Evolutionary conservation across 257 asterid species (phyloP), one percentile per base, ranked within the genome.

Genomic region (Anisodus acutangulus): DNA sequence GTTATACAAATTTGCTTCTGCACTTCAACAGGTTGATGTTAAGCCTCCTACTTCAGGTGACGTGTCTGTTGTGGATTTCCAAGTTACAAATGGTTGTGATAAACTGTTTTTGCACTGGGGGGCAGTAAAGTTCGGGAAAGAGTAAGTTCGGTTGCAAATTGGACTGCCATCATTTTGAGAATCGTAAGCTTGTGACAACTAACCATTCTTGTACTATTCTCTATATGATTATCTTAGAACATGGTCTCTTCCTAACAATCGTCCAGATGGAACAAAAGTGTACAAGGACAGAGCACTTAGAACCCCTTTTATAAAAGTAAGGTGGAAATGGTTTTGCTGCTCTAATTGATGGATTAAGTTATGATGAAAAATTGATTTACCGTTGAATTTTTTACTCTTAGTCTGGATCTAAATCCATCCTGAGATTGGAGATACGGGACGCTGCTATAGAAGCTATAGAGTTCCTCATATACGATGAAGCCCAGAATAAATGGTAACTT

Each of bases 41-140:
- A 93, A 85, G 86, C 85, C 87, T 88, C 88, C 97, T 37, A 66
- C 91, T 83, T 86, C 95, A 85, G 93, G 92, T 83, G 87, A 91
- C 84, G 86, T 72, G 41, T 67, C 88, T 22, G 86, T 83, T 3
- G 96, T 97, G 64, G 91, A 93, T 85, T 86, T 95, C 78, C 90
- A 87, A 87, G 91, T 90, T 64, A 82, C 94, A 82, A 88, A 86
- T 86, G 76, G 86, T 54, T 89, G 93, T 84, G 91, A 87, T 86
- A 76, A 89, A 90, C 85, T 97, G 39, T 59, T 91, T 86, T 94
- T 97, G 69, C 99, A 97, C 85, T 97, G 99, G 99, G 99, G 99
- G 74, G 98, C 94, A 57, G 60, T 92, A 85, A 90, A 88, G 79
- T 83, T 85, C 76, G 85, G 49, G 79, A 88, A 85, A 80, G 93